Evolutionary conservation across 2,329 filamentous ascomycete genomes (phyloP), one percentile per base, ranked within the genome.

Genomic region (Ramularia collo-cygni): DNA sequence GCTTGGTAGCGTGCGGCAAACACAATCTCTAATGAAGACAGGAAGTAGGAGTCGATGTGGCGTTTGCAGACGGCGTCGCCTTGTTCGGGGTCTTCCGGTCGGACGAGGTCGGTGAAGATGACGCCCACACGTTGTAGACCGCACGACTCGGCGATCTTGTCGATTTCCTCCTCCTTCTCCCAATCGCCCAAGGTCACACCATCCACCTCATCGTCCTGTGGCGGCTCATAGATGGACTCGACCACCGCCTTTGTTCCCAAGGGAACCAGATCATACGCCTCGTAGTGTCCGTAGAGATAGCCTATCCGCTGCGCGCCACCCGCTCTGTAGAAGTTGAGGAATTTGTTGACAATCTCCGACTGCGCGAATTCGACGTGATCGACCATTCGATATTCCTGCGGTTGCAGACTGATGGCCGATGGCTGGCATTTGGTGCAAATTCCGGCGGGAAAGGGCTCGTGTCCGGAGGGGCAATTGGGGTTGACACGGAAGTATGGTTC

Each of bases 381-480:
- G 3, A 98, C 89, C 85, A 92, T 95, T 37, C 92, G 86, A 63
- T 90, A 98, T 14, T 83, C 75, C 63, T 98, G 92, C 4, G 88
- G 87, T 59, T 96, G 89, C 38, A 98, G 69, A 8, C 87, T 95
- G 59, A 98, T 98, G 40, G 92, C 90, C 50, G 90, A 95, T 6
- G 92, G 92, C 60, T 98, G 93, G 56, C 92, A 98, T 63, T 96
- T 98, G 43, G 86, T 93, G 68, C 92, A 98, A 51, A 98, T 96
- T 12, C 92, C 92, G 54, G 93, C 88, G 3, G 92, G 92, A 81
- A 92, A 98, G 29, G 83, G 78, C 13, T 88, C 83, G 64, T 98
- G 92, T 2, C 92, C 92, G 0, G 88, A 89, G 1, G 93, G 90
- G 58, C 92, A 98, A 56, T 95, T 80, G 36, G 76, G 80, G 62